Percentiles rank a stretch among this genome's conserved stretches.
These are phyloP conservation scores for Wickerhamomyces alni DNA, from an alignment of 805 yeast genomes.

Conservation along the genomic window DNA sequence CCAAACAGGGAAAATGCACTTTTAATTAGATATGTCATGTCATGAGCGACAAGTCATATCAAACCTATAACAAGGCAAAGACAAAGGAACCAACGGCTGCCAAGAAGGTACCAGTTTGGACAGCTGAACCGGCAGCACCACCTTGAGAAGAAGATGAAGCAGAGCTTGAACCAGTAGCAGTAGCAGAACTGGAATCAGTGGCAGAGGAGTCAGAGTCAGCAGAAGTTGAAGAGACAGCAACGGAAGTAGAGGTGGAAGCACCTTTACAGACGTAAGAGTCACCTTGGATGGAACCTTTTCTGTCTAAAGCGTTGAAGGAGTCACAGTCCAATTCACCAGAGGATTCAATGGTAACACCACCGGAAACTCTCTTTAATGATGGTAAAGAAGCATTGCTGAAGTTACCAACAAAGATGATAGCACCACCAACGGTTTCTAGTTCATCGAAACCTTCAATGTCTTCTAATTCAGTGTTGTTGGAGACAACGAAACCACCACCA, in stretches of 20 bases:
- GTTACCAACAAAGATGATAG: constrained; percentile 74
- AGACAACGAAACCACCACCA: constrained; percentile 91
- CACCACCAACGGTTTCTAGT: constrained; percentile 79
- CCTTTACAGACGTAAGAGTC: constrained; percentile 74
- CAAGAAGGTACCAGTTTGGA: constrained; percentile 41
- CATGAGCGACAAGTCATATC: no score
- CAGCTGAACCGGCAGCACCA: constrained; percentile 34
- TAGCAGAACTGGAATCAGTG: constrained; percentile 28
- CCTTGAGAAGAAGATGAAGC: constrained; percentile 25
- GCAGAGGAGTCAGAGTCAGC: constrained; percentile 24
- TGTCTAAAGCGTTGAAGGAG: constrained; percentile 64
- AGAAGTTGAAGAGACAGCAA: constrained; percentile 27
- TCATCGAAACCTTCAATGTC: constrained; percentile 67
- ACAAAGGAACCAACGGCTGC: constrained; percentile 38
- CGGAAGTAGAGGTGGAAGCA: constrained; percentile 46
- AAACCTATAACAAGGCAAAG: constrained; percentile 41
- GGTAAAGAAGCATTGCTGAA: constrained; percentile 76
- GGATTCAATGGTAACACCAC: constrained; percentile 85
- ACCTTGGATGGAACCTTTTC: constrained; percentile 85
- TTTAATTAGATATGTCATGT: background rate
- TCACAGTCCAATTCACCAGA: constrained; percentile 77
- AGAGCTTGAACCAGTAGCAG: constrained; percentile 16
- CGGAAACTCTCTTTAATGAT: constrained; percentile 70
- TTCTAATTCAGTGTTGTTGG: constrained; percentile 73
- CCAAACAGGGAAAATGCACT: background rate